phyloP scores from a whole-genome alignment of 768 basidiomycete genomes.

The Leucosporidium yakuticum region DNA sequence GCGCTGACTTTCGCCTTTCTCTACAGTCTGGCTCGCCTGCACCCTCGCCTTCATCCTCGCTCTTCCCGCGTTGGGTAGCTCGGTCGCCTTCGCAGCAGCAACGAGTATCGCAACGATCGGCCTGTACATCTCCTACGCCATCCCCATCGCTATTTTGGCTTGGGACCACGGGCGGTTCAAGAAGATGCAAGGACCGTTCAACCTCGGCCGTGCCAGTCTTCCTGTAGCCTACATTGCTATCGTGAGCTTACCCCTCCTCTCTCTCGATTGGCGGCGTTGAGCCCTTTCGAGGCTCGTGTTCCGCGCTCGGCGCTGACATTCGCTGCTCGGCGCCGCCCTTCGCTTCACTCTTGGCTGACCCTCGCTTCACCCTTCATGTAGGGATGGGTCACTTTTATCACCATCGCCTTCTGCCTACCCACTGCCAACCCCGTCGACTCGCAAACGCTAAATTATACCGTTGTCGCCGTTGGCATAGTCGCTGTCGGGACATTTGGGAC shows the following conservation, averaged over 20 bases:
- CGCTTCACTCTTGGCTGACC: constrained; percentile 49
- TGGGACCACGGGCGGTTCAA: constrained; percentile 47
- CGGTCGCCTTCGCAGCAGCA: constrained; percentile 57
- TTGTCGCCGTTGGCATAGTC: constrained; percentile 71
- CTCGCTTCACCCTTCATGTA: constrained; percentile 48
- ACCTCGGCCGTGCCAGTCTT: constrained; percentile 3
- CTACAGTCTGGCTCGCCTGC: constrained; percentile 68
- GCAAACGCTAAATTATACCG: constrained; percentile 67
- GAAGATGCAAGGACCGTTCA: constrained; percentile 4
- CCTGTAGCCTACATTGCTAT: background rate
- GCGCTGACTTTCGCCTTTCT: background rate
- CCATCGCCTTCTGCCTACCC: constrained; percentile 67
- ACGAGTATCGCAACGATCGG: constrained; percentile 61
- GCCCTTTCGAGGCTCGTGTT: no score
- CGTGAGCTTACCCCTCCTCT: background rate
- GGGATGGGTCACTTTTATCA: constrained; percentile 64
- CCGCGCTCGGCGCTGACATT: no score
- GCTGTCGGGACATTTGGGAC: constrained; percentile 59
- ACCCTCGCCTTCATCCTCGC: constrained; percentile 68
- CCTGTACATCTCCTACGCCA: constrained; percentile 67
- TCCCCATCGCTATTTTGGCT: constrained; percentile 65
- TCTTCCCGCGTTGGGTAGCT: constrained; percentile 64
- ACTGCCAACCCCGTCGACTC: constrained; percentile 55
- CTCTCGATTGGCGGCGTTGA: background rate
- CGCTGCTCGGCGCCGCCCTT: background rate